phyloP scores from a whole-genome alignment of 139 green algal genomes.

The Tetradesmus lagerheimii region DNA sequence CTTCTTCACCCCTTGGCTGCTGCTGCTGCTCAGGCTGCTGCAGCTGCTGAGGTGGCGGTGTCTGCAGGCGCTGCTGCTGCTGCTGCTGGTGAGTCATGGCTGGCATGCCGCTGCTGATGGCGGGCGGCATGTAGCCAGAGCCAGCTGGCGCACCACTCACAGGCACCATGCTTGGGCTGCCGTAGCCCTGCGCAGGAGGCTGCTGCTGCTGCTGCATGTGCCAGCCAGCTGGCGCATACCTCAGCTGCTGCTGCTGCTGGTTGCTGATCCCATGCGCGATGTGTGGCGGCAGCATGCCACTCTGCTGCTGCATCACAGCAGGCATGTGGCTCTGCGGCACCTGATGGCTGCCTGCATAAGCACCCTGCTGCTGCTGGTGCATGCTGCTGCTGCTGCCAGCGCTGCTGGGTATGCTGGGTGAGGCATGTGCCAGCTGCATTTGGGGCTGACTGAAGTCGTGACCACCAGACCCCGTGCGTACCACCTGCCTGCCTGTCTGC shows the following conservation, averaged over 20 bases:
- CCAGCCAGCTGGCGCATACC: not conserved
- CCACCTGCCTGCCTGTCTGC: not conserved
- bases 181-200: not conserved
- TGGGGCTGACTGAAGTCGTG: not conserved
- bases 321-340: not conserved
- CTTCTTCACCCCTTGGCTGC: not conserved
- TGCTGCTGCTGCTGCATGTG: not conserved
- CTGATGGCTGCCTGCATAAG: not conserved
- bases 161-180: not conserved
- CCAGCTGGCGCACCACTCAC: not conserved
- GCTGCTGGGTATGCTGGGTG: not conserved
- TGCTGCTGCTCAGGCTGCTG: not conserved
- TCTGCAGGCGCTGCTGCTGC: not conserved
- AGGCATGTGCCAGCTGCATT: not conserved
- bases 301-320: conserved; percentile 1
- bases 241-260: not conserved
- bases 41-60: not conserved
- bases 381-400: not conserved
- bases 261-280: not conserved
- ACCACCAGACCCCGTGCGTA: not conserved
- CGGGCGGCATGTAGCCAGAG: not conserved
- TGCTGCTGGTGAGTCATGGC: not conserved
- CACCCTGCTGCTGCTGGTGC: conserved; percentile 9
- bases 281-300: not conserved
- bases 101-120: not conserved